Evolutionary conservation across 2,329 filamentous ascomycete genomes (phyloP), one percentile per base, ranked within the genome.

Genomic region (Gremmenia infestans): DNA sequence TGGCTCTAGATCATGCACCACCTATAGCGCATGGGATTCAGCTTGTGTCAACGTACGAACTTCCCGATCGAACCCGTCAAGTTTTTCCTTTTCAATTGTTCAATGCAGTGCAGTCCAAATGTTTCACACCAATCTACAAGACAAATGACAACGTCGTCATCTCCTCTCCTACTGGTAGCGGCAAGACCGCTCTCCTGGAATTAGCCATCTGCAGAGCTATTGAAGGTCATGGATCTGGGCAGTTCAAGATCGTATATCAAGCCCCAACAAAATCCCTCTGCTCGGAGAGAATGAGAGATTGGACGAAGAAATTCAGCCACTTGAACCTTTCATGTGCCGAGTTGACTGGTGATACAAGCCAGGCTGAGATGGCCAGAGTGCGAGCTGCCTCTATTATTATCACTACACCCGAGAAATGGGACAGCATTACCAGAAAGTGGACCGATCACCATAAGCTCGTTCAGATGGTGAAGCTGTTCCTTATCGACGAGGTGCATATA

Each of bases 391-490:
- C 85, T 48, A 89, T 96, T 60, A 93, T 96, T 62, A 80, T 95
- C 59, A 94, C 91, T 0, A 96, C 90, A 0, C 90, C 91, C 0
- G 90, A 96, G 71, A 95, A 95, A 67, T 95, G 90, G 90, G 90
- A 96, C 68, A 93, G 89, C 57, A 86, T 94, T 69, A 95, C 91
- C 0, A 79, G 90, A 17, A 92, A 90, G 67, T 95, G 91, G 91
- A 84, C 86, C 63, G 90, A 95, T 63, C 87, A 95, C 65, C 79
- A 80, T 52, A 87, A 79, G 60, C 74, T 95, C 17, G 82, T 95
- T 71, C 81, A 86, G 56, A 77, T 92, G 59, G 82, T 95, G 47
- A 88, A 87, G 58, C 74, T 96, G 0, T 90, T 94, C 59, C 78
- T 96, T 19, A 91, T 96, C 54, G 90, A 96, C 63, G 90, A 96